Conservation (phyloP, 192 early-diverging fungal genomes). For the Entophlyctis helioformis region DNA sequence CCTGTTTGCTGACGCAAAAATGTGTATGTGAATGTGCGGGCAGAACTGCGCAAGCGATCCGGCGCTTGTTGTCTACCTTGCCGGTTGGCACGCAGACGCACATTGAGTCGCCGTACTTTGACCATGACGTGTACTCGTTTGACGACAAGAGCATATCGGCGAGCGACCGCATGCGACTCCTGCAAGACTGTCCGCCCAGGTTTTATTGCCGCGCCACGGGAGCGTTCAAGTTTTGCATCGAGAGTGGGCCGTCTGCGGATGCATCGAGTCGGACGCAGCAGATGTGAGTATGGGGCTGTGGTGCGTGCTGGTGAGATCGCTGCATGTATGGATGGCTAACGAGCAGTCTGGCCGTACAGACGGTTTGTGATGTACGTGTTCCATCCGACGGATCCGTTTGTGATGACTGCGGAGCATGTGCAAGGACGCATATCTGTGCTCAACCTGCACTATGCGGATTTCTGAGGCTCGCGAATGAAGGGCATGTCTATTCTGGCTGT, state of each 20-base stretch:
- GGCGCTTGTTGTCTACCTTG: constrained; percentile 39
- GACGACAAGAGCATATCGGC: constrained; percentile 40
- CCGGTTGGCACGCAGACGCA: constrained; percentile 53
- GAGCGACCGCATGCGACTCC: constrained; percentile 29
- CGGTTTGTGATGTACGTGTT: constrained; percentile 46
- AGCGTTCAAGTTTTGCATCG: constrained; percentile 44
- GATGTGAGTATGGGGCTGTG: not conserved
- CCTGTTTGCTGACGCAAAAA: too few species aligned
- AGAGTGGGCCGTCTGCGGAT: too few species aligned
- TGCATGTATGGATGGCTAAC: not conserved
- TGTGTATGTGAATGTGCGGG: too few species aligned
- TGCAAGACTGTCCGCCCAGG: constrained; percentile 43
- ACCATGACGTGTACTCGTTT: constrained; percentile 50
- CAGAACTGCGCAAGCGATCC: constrained; percentile 45
- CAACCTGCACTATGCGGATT: too few species aligned
- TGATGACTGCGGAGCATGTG: too few species aligned
- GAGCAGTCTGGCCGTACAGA: constrained; percentile 17
- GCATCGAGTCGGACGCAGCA: constrained; percentile 1
- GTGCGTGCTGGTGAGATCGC: not conserved
- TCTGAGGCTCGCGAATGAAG: too few species aligned
- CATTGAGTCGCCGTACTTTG: constrained; percentile 54
- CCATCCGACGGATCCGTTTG: constrained; percentile 59
- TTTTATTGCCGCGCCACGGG: constrained; percentile 50
- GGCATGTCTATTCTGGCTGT: too few species aligned
- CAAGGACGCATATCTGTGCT: too few species aligned